A percentile compares a stretch with the other conserved stretches of the same genome.
These are phyloP conservation scores for Filobasidium floriforme DNA, from an alignment of 768 basidiomycete genomes.

Conservation along the genomic window DNA sequence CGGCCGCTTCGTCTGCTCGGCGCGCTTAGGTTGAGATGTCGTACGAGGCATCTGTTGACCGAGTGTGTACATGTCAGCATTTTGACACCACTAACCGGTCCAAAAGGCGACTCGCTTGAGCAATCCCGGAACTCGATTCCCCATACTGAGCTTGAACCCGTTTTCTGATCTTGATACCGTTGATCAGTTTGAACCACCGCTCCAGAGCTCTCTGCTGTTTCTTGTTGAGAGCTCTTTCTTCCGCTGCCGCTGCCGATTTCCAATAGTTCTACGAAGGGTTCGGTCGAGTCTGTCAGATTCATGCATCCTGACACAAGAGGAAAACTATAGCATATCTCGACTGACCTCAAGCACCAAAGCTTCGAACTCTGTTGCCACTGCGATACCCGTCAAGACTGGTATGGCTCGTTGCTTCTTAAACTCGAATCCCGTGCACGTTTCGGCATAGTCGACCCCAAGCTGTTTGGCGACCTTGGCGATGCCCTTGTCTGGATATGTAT, in stretches of 20 bases:
- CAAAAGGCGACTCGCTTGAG: neutral
- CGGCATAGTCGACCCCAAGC: slow-evolving; percentile 81
- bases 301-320: slow-evolving; percentile 3
- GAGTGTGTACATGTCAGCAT: no score
- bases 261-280: slow-evolving; percentile 62
- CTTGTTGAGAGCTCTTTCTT: slow-evolving; percentile 68
- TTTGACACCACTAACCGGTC: neutral
- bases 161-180: slow-evolving; percentile 76
- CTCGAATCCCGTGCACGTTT: slow-evolving; percentile 94
- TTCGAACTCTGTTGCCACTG: slow-evolving; percentile 75
- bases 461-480: slow-evolving; percentile 79
- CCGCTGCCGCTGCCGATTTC: slow-evolving; percentile 68
- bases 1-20: no score
- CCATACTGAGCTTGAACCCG: slow-evolving; percentile 73
- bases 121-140: neutral
- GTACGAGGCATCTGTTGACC: no score
- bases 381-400: slow-evolving; percentile 76
- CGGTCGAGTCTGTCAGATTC: slow-evolving; percentile 6
- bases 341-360: slow-evolving; percentile 64
- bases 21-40: no score
- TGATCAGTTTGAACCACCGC: slow-evolving; percentile 78
- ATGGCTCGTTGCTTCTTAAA: slow-evolving; percentile 86
- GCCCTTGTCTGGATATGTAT: slow-evolving; percentile 61
- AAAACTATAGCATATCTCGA: slow-evolving; percentile 17
- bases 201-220: slow-evolving; percentile 72